Conservation (phyloP, 768 basidiomycete genomes). For the Boletus eberwhitei region DNA sequence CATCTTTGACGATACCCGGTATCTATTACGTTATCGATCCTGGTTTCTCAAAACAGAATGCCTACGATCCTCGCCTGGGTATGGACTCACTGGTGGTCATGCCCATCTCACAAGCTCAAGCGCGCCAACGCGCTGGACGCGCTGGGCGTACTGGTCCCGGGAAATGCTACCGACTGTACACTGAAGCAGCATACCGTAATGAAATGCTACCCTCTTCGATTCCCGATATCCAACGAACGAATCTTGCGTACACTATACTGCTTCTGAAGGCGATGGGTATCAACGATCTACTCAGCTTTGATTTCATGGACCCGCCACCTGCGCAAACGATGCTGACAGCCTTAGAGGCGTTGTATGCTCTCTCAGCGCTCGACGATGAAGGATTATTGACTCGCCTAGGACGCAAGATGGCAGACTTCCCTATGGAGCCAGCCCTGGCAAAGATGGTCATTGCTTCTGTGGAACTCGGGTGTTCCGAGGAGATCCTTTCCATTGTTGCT, state of each 20-base stretch:
- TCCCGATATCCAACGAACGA: constrained; percentile 96
- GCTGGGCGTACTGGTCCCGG: constrained; percentile 98
- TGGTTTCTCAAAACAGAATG: constrained; percentile 98
- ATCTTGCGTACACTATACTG: constrained; percentile 87
- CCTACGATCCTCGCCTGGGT: constrained; percentile 93
- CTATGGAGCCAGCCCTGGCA: constrained; percentile 92
- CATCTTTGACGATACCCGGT: constrained; percentile 95
- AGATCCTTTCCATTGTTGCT: constrained; percentile 94
- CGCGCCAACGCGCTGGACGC: constrained; percentile 91
- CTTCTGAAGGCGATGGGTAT: constrained; percentile 99
- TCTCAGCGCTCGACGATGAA: constrained; percentile 96
- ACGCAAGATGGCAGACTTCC: constrained; percentile 99
- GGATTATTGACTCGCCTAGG: constrained; percentile 91
- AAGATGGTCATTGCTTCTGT: constrained; percentile 99
- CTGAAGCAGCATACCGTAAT: constrained; percentile 96
- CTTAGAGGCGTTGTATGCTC: constrained; percentile 87
- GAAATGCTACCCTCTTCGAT: constrained; percentile 98
- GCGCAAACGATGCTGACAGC: constrained; percentile 97
- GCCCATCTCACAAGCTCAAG: constrained; percentile 98
- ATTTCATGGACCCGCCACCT: constrained; percentile 99
- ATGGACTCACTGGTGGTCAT: constrained; percentile 99
- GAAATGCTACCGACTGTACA: constrained; percentile 97
- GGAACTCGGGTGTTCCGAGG: constrained; percentile 96
- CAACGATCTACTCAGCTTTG: constrained; percentile 95
- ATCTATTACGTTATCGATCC: constrained; percentile 99